These are phyloP conservation scores for Ilyonectria robusta DNA, from an alignment of 2,329 filamentous ascomycete species.

Conservation along the genomic window DNA sequence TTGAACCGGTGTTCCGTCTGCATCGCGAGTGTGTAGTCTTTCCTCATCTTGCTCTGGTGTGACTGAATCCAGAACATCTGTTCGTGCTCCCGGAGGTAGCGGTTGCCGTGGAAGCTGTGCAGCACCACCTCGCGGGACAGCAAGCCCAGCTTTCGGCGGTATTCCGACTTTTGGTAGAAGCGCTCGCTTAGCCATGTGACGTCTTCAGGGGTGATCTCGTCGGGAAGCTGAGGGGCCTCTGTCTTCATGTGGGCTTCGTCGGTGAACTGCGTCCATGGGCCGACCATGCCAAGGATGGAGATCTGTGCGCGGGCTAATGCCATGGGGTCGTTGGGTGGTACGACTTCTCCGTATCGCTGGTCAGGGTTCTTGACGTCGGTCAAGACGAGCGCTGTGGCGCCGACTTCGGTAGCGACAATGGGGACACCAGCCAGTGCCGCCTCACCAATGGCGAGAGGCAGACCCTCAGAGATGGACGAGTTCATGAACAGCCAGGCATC, in stretches of 20 bases:
- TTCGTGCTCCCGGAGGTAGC: constrained; percentile 38
- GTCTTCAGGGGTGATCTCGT: constrained; percentile 33
- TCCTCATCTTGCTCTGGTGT: constrained; percentile 32
- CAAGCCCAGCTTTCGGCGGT: constrained; percentile 33
- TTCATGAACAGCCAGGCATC: constrained; percentile 44
- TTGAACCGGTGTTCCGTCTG: constrained; percentile 26
- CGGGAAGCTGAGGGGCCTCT: constrained; percentile 20
- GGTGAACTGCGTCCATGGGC: constrained; percentile 37
- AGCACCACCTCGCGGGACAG: constrained; percentile 36
- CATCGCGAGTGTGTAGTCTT: constrained; percentile 9
- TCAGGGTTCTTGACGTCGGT: constrained; percentile 37
- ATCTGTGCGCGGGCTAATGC: constrained; percentile 37
- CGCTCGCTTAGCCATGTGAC: constrained; percentile 34
- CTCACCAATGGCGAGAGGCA: constrained; percentile 39
- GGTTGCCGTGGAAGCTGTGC: constrained; percentile 38
- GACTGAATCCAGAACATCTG: constrained; percentile 43
- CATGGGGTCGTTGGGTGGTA: constrained; percentile 37
- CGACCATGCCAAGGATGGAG: constrained; percentile 38
- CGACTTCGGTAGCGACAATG: constrained; percentile 39
- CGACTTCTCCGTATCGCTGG: constrained; percentile 39
- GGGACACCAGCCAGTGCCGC: constrained; percentile 38
- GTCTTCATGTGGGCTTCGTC: constrained; percentile 21
- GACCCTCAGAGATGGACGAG: constrained; percentile 39
- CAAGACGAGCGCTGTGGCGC: constrained; percentile 36
- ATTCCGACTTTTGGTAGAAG: constrained; percentile 31